phyloP scores from a whole-genome alignment of 1,284 basidiomycete genomes.

The Pseudozyma thailandica region DNA sequence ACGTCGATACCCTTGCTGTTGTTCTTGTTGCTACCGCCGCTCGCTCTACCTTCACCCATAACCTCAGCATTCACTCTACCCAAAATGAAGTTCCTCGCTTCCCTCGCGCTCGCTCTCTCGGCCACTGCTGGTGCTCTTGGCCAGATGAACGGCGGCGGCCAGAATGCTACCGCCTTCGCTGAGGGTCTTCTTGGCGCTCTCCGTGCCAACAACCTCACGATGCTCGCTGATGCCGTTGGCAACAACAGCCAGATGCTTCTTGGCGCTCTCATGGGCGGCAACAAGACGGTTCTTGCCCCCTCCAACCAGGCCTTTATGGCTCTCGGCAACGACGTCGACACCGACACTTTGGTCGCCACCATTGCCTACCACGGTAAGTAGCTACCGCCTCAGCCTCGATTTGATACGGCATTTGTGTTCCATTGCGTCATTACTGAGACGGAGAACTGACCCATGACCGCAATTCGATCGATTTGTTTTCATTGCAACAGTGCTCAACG shows the following conservation, averaged over 20 bases:
- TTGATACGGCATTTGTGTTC: too few species aligned
- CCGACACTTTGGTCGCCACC: slow-evolving; percentile 71
- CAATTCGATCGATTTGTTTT: not conserved
- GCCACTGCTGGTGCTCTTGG: slow-evolving; percentile 37
- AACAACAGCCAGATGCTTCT: slow-evolving; percentile 36
- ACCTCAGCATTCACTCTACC: not conserved
- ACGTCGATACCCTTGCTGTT: slow-evolving; percentile 11
- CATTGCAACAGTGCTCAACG: slow-evolving; percentile 70
- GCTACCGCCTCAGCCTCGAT: too few species aligned
- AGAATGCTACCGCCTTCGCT: slow-evolving; percentile 49
- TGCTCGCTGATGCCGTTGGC: slow-evolving; percentile 48
- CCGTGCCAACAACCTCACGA: slow-evolving; percentile 45
- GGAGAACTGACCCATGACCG: not conserved
- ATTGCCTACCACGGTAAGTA: slow-evolving; percentile 73
- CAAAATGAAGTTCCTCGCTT: slow-evolving; percentile 55
- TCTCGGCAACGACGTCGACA: slow-evolving; percentile 67
- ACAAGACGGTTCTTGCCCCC: slow-evolving; percentile 69
- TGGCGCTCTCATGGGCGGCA: slow-evolving; percentile 41
- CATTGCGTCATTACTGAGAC: not conserved
- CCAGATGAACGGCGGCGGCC: slow-evolving; percentile 11
- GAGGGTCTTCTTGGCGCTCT: slow-evolving; percentile 46
- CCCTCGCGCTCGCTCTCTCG: slow-evolving; percentile 39
- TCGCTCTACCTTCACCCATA: not conserved
- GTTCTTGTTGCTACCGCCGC: slow-evolving; percentile 2
- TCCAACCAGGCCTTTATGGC: slow-evolving; percentile 67